phyloP scores from a whole-genome alignment of 2,329 filamentous ascomycete genomes.

The Verticillium isaacii region DNA sequence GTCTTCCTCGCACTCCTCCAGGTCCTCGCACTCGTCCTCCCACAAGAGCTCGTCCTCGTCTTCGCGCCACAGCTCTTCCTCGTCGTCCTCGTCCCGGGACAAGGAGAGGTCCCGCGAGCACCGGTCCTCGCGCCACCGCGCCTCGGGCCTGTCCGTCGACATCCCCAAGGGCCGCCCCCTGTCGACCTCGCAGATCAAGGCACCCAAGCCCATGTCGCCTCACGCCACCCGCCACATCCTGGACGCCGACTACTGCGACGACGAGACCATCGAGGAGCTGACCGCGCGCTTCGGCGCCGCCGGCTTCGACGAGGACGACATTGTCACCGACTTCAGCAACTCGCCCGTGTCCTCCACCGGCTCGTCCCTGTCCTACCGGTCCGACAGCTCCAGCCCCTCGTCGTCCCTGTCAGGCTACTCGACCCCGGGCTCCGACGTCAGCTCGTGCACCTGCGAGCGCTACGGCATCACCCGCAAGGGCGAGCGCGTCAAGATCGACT shows the following conservation, averaged over 20 bases:
- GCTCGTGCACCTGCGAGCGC: conserved; percentile 86
- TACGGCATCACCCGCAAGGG: conserved; percentile 94
- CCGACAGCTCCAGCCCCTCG: conserved; percentile 68
- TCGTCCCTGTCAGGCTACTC: conserved; percentile 75
- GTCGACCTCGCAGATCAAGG: conserved; percentile 83
- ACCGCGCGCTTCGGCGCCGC: conserved; percentile 66
- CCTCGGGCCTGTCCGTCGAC: conserved; percentile 52
- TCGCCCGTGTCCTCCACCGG: conserved; percentile 63
- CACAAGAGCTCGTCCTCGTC: conserved; percentile 25
- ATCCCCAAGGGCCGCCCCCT: conserved; percentile 86
- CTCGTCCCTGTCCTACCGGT: conserved; percentile 67
- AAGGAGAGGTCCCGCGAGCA: conserved; percentile 35
- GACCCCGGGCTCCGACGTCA: conserved; percentile 71
- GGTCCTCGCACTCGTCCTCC: conserved; percentile 32
- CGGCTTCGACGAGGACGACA: conserved; percentile 52
- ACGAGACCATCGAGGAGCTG: conserved; percentile 73
- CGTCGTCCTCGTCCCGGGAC: conserved; percentile 31
- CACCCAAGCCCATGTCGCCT: conserved; percentile 84
- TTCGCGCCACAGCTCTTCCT: conserved; percentile 31
- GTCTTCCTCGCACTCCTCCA: conserved; percentile 34
- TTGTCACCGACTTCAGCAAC: conserved; percentile 48
- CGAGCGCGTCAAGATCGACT: conserved; percentile 93
- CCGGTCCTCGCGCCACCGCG: conserved; percentile 38
- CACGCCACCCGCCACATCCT: conserved; percentile 85
- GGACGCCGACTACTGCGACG: conserved; percentile 69